Percentiles rank a stretch among this genome's conserved stretches.
These are phyloP conservation scores for Suillus hirtellus DNA, from an alignment of 768 basidiomycete genomes.

Conservation along the genomic window DNA sequence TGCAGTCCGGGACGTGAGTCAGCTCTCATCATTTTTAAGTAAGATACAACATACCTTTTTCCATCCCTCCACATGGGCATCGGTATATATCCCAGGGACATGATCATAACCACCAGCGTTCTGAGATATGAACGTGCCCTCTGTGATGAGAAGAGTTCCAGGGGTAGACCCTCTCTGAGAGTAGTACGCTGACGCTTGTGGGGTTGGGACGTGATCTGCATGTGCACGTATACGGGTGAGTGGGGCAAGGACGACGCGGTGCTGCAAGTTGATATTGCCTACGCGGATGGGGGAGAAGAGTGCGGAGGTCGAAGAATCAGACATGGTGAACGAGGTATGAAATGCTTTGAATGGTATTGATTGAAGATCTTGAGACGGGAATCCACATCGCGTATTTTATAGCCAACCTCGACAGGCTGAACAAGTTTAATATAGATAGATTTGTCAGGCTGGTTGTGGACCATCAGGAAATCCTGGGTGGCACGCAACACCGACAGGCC, in stretches of 20 bases:
- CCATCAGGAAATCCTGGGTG: too few species aligned
- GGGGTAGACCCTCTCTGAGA: slow-evolving; percentile 45
- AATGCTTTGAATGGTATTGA: too few species aligned
- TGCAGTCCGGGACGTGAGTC: slow-evolving; percentile 20
- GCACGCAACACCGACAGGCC: too few species aligned
- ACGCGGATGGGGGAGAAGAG: slow-evolving; percentile 51
- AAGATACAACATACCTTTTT: slow-evolving; percentile 36
- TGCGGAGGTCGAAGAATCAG: background rate
- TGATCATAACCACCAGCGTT: slow-evolving; percentile 49
- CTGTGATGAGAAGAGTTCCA: slow-evolving; percentile 57
- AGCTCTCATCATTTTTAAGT: background rate
- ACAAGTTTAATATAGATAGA: too few species aligned
- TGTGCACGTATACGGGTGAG: slow-evolving; percentile 48
- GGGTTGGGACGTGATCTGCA: slow-evolving; percentile 36
- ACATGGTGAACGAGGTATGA: too few species aligned
- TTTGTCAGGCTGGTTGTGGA: too few species aligned
- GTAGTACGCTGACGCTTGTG: slow-evolving; percentile 45
- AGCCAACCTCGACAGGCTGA: too few species aligned
- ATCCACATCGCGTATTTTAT: too few species aligned
- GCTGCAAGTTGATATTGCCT: slow-evolving; percentile 42
- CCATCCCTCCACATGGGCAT: slow-evolving; percentile 57
- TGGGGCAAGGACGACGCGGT: slow-evolving; percentile 57
- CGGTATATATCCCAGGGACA: slow-evolving; percentile 66
- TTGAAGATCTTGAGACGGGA: too few species aligned
- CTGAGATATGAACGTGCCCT: slow-evolving; percentile 54